These are phyloP conservation scores for Wickerhamomyces bisporus DNA, from an alignment of 805 yeast species.

Conservation along the genomic window DNA sequence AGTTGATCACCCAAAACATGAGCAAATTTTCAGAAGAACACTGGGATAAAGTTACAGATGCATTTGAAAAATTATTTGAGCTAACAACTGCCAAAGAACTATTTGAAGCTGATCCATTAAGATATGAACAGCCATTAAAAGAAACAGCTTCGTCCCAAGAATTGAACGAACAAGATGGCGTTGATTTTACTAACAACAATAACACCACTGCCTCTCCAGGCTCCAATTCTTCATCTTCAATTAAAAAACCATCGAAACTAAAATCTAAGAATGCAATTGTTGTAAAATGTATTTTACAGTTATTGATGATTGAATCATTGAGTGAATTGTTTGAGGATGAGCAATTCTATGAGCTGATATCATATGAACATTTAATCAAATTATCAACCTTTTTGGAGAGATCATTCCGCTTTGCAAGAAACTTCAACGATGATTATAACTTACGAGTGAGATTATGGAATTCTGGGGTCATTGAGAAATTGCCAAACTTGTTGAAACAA, in stretches of 20 bases:
- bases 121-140: conserved; percentile 22
- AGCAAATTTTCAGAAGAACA: conserved; percentile 56
- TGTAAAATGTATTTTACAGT: conserved; percentile 85
- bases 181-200: conserved; percentile 25
- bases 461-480: conserved; percentile 85
- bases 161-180: conserved; percentile 9
- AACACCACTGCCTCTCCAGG: conserved; percentile 20
- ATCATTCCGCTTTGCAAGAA: conserved; percentile 79
- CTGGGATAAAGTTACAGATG: conserved; percentile 67
- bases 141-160: conserved; percentile 2
- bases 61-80: conserved; percentile 67
- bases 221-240: conserved; percentile 18
- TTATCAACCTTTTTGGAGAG: conserved; percentile 55
- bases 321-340: conserved; percentile 75
- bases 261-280: conserved; percentile 70
- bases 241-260: conserved; percentile 8
- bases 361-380: conserved; percentile 56
- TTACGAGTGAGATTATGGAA: conserved; percentile 85
- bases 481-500: conserved; percentile 88
- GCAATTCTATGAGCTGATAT: conserved; percentile 61
- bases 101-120: conserved; percentile 47
- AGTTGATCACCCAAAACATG: conserved; percentile 72
- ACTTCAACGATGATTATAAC: conserved; percentile 84
- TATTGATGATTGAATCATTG: conserved; percentile 80
- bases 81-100: conserved; percentile 84